A percentile compares a stretch with the other conserved stretches of the same genome.
Evolutionary conservation across 2,329 filamentous ascomycete genomes (phyloP).

Genomic region (Colletotrichum sp.): DNA sequence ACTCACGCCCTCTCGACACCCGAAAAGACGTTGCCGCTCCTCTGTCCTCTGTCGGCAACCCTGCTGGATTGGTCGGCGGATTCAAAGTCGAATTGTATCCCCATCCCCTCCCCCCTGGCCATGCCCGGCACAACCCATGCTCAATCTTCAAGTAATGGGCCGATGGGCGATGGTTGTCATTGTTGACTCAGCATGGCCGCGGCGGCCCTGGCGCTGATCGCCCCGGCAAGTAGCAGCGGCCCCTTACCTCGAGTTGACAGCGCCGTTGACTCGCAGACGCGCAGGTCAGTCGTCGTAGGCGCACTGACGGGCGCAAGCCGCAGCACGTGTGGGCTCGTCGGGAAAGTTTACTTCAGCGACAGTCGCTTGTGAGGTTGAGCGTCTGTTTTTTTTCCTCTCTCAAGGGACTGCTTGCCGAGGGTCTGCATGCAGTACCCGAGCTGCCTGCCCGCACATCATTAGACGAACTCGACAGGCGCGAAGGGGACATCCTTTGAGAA

Average conservation of each 20-base stretch:
- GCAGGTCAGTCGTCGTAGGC: neutral
- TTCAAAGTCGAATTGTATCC: neutral
- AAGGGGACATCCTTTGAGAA: slow-evolving; percentile 2
- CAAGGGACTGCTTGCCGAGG: slow-evolving; percentile 16
- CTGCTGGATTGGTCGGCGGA: neutral
- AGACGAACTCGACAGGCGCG: slow-evolving; percentile 8
- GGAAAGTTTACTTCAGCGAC: slow-evolving; percentile 11
- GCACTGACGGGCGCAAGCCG: slow-evolving; percentile 16
- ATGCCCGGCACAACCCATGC: neutral
- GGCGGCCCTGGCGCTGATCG: slow-evolving; percentile 12
- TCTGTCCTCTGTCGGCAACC: neutral
- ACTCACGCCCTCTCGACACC: neutral
- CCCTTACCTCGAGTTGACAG: slow-evolving; percentile 2
- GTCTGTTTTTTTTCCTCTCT: neutral
- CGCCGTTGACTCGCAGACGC: slow-evolving; percentile 20
- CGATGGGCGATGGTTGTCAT: slow-evolving; percentile 7
- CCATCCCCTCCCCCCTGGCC: neutral
- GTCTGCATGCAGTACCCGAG: neutral
- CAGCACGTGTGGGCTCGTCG: slow-evolving; percentile 5
- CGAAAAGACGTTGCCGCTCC: neutral
- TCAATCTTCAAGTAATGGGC: slow-evolving; percentile 2
- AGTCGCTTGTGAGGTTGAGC: neutral
- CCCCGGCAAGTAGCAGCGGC: slow-evolving; percentile 6
- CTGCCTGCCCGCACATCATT: neutral
- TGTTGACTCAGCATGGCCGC: slow-evolving; percentile 17